A percentile compares a stretch with the other conserved stretches of the same genome.
phyloP scores from a whole-genome alignment of 2,329 filamentous ascomycete genomes.

The Aureobasidium sp. region DNA sequence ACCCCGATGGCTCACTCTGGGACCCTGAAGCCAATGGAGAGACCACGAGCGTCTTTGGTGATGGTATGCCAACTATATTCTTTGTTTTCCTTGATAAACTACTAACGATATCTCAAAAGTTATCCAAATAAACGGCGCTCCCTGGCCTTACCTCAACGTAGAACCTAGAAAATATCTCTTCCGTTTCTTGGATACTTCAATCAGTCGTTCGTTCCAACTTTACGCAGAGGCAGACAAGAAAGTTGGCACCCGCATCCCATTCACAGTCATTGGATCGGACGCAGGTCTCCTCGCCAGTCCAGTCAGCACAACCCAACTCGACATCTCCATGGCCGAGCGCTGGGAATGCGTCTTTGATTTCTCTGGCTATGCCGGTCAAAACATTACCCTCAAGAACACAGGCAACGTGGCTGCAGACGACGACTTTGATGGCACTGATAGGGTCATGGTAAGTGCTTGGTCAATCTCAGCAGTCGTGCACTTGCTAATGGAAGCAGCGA shows the following conservation, averaged over 20 bases:
- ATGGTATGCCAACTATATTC: conserved; percentile 23
- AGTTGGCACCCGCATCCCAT: conserved; percentile 34
- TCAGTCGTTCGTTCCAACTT: conserved; percentile 43
- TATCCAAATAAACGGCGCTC: conserved; percentile 53
- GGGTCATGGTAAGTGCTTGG: conserved; percentile 33
- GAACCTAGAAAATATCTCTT: conserved; percentile 56
- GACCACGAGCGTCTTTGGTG: conserved; percentile 27
- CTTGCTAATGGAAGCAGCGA: conserved; percentile 19
- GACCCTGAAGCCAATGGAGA: conserved; percentile 38
- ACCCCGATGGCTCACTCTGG: conserved; percentile 43
- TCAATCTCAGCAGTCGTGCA: too few species aligned
- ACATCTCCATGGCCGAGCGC: conserved; percentile 50
- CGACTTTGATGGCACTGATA: conserved; percentile 47
- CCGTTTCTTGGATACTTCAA: conserved; percentile 46
- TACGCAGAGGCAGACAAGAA: conserved; percentile 37
- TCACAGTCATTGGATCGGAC: conserved; percentile 51
- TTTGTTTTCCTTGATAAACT: too few species aligned
- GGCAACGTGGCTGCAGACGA: conserved; percentile 32
- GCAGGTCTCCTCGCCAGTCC: conserved; percentile 45
- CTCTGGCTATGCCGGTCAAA: conserved; percentile 41
- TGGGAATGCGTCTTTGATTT: conserved; percentile 56
- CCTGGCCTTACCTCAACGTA: conserved; percentile 54
- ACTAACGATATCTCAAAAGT: conserved; percentile 20
- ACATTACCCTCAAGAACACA: conserved; percentile 22
- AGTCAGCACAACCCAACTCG: conserved; percentile 36